Percentiles rank a stretch among this genome's conserved stretches.
Conservation (phyloP, 2,329 filamentous ascomycete genomes). For the Periconia sp. region DNA sequence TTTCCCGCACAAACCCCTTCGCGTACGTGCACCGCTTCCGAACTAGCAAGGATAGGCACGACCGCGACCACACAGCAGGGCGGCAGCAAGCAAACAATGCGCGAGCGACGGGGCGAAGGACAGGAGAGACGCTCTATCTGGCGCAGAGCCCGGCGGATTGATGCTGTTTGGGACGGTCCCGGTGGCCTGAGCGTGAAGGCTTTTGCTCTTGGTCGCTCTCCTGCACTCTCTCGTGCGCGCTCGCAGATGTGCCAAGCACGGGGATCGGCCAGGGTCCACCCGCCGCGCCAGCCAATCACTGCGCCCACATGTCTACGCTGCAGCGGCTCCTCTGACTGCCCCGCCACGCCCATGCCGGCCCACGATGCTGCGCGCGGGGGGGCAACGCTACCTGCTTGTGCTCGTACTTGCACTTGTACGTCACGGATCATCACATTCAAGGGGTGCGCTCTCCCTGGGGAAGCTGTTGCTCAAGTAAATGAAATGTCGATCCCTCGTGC, state of each 20-base stretch:
- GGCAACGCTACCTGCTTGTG: background rate
- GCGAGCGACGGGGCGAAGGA: slow-evolving; percentile 2
- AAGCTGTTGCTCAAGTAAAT: too few relatives aligned
- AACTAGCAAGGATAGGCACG: background rate
- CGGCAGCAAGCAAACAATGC: background rate
- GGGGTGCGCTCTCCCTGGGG: too few relatives aligned
- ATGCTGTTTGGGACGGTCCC: background rate
- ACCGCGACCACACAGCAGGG: background rate
- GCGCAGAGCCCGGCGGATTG: slow-evolving; percentile 1
- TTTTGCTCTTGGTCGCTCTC: background rate
- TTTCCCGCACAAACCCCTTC: background rate
- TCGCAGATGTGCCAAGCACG: slow-evolving; percentile 3
- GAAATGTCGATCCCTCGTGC: too few relatives aligned
- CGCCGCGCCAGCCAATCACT: slow-evolving; percentile 7
- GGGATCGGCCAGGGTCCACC: slow-evolving; percentile 6
- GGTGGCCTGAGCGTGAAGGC: slow-evolving; percentile 12
- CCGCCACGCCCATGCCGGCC: slow-evolving; percentile 2
- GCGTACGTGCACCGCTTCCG: too few relatives aligned
- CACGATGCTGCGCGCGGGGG: too few relatives aligned
- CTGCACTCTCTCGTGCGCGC: background rate
- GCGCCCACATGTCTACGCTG: slow-evolving; percentile 4
- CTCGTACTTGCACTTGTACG: too few relatives aligned
- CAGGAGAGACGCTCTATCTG: background rate
- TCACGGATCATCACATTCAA: too few relatives aligned
- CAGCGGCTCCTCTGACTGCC: slow-evolving; percentile 1